Base-by-base conservation (phyloP, 2,329 filamentous ascomycete genomes). In the Trichoderma koningiopsis region DNA sequence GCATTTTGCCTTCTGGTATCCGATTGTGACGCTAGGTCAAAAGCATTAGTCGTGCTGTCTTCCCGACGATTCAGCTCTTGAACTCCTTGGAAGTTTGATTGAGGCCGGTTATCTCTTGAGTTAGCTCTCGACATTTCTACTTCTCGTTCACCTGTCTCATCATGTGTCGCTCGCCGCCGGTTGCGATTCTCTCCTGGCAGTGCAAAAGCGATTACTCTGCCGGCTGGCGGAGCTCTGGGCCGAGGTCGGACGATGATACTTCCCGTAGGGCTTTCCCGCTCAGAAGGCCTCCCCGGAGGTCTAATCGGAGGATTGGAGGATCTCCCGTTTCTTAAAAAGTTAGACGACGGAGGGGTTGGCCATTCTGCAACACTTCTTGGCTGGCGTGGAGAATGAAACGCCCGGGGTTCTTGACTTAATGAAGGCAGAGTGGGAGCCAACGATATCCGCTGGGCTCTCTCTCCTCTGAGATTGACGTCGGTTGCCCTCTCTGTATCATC, bases 341-440 rank as follows among this genome's bases (percentile, higher is more conserved):
- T 71, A 19, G 76, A 76, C 2, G 74, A 72, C 14, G 76, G 76
- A 43, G 76, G 75, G 16, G 76, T 77, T 61, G 70, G 72, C 47
- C 75, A 57, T 31, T 67, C 64, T 29, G 24, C 19, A 24, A 65
- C 61, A 24, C 52, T 58, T 16, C 53, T 59, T 13, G 22, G 11
- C 11, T 27, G 56, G 22, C 14, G 11, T 8, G 68, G 62, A 1
- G 68, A 67, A 11, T 16, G 13, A 61, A 29, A 27, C 27, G 40
- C 62, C 24, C 16, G 29, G 29, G 6, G 6, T 2, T 29, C n/a
- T 29, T 16, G 29, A 13, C 43, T 35, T 4, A 24, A 13, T 19
- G 52, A 16, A 4, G 52, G 13, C 6, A 33, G 40, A 4, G 33
- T 37, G 24, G 37, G 43, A 10, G 47, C 27, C 8, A 53, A 40